Base-by-base conservation (phyloP, 495 filamentous ascomycete species). In the Thermochaetoides thermophila region DNA sequence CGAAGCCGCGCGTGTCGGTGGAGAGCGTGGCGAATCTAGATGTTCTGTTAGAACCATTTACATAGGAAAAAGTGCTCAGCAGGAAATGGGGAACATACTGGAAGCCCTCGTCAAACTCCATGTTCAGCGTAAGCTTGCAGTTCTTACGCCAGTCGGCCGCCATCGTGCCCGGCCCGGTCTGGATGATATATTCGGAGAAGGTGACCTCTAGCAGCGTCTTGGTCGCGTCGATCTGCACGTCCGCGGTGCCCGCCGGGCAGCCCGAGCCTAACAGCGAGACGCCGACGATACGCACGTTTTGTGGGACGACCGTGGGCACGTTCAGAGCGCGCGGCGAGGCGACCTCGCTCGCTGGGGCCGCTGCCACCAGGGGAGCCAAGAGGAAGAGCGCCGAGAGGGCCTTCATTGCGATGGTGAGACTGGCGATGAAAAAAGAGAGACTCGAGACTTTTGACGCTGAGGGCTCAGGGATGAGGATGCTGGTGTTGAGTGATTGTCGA, bases 221-320 rank as follows among this genome's bases (percentile, higher is more conserved):
- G 40, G 35, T 35, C 19, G 40, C 35, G 22, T 43, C 40, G 35
- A 38, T 38, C 23, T 43, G 35, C 4, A 43, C 40, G 13, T 43
- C 35, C 31, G 40, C 40, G 13, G 25, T 38, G 35, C 40, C 40
- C 17, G 35, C 19, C 4, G 35, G 40, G 31, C 40, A 43, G 35
- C 40, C 40, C 1, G 40, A 43, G 28, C 40, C 40, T 5, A 43
- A 28, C 7, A 67, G 32, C 10, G 52, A 45, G 0, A 44, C 46
- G 17, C 57, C 55, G 4, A 59, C 43, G 5, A 59, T 52, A 15
- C 46, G 45, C 17, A 58, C 57, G 12, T 34, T 35, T 0, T 40
- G 19, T 9, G 30, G 42, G 0, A 35, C 32, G 13, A 11, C 10
- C n/a, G 5, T 28, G 12, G 28, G 32, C 7, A 35, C 39, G 3